These are phyloP conservation scores for Pestalotiopsis sp. DNA, from an alignment of 2,329 filamentous ascomycete genomes.

Conservation along the genomic window DNA sequence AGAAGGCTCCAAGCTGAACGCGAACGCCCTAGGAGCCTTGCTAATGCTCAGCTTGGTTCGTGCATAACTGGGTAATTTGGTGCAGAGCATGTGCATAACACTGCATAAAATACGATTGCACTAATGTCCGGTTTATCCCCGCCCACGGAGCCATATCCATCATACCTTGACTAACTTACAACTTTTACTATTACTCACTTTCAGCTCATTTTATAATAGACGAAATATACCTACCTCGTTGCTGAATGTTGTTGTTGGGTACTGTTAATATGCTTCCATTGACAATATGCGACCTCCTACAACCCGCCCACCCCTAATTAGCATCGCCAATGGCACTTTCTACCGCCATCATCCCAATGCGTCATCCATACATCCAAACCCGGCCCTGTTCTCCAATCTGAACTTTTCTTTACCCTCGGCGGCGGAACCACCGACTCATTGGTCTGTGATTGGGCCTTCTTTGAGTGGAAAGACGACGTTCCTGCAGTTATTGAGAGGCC, in stretches of 20 bases:
- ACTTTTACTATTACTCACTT: not conserved
- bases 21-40: conserved; percentile 13
- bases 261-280: conserved; percentile 21
- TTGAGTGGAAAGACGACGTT: conserved; percentile 81
- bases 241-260: not conserved
- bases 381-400: conserved; percentile 73
- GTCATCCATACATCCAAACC: conserved; percentile 58
- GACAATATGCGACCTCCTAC: conserved; percentile 40
- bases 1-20: conserved; percentile 12
- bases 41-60: not conserved
- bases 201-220: not conserved
- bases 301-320: conserved; percentile 62
- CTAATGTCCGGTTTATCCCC: conserved; percentile 11
- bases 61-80: not conserved
- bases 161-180: not conserved
- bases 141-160: not conserved
- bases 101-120: not conserved
- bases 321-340: conserved; percentile 80
- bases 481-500: conserved; percentile 76
- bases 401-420: conserved; percentile 70
- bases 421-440: conserved; percentile 60
- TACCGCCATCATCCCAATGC: conserved; percentile 73
- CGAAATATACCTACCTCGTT: not conserved
- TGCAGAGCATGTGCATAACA: not conserved
- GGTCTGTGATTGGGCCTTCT: conserved; percentile 83